Evolutionary conservation across 768 basidiomycete species (phyloP), one percentile per base, ranked within the genome.

Genomic region (Leccinum subgranulosum): DNA sequence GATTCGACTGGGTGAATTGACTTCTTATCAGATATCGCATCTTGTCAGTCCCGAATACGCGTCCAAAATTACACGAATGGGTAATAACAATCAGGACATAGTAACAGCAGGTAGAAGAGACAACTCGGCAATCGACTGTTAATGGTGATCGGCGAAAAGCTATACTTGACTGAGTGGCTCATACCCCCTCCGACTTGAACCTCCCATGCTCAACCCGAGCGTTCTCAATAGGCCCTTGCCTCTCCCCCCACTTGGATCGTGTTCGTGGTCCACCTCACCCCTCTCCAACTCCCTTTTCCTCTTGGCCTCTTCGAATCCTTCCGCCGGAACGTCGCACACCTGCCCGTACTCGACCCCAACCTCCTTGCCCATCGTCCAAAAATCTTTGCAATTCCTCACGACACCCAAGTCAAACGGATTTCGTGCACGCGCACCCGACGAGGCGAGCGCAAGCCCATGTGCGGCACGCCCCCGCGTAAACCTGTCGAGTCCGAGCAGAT

Each of bases 371-470:
- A 82, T 82, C 50, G 85, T 84, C 96, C 96, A 99, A 73, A 99
- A 98, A 76, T 99, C 96, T 65, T 82, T 84, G 71, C 93, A 95
- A 69, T 95, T 95, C 56, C 79, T 77, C 19, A 82, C 74, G 15
- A 88, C 48, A 2, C 95, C 95, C 21, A 90, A 65, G 73, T 97
- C 93, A 71, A 98, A 99, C 41, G 96, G 97, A 74, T 98, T 98
- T 53, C 83, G 80, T 36, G 90, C 87, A 55, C 82, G 86, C 6
- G 84, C 78, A 21, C 61, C 29, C 27, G 69, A 67, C 28, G 70
- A 71, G 1, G 91, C 87, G 25, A 86, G 79, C 49, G 86, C 83
- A 55, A 98, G 85, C 23, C 95, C 94, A 63, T 91, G 86, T 8
- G 89, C 88, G 0, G 94, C 94, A 61, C 86, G 87, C 23, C 94